Conservation (phyloP, 257 asterid genomes). For the Solanum appendiculatum region DNA sequence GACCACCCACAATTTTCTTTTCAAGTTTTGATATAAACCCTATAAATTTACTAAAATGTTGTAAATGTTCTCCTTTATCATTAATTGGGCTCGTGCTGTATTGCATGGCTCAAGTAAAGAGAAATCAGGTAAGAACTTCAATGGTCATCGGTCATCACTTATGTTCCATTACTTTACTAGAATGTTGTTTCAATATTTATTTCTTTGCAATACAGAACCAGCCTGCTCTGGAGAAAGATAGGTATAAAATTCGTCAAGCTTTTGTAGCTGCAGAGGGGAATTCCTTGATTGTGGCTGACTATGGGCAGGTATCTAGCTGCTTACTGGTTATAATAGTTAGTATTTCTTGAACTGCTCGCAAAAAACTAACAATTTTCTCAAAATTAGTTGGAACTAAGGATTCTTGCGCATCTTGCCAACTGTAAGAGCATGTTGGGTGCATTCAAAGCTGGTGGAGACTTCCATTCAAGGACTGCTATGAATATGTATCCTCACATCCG, state of each 20-base stretch:
- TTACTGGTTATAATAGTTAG: neutral
- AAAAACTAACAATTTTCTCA: neutral
- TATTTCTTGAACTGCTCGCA: neutral
- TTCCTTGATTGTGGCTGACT: conserved; percentile 89
- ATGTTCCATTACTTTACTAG: neutral
- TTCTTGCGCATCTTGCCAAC: conserved; percentile 93
- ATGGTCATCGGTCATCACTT: neutral
- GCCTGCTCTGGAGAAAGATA: conserved; percentile 97
- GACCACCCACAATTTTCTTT: neutral
- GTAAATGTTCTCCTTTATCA: neutral
- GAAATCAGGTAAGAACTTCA: neutral
- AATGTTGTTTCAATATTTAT: neutral
- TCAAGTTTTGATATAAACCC: neutral
- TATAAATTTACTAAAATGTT: neutral
- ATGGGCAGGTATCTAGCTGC: conserved; percentile 39
- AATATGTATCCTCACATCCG: conserved; percentile 95
- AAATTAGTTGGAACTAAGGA: conserved; percentile 85
- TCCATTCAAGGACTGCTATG: conserved; percentile 98
- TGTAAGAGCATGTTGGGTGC: conserved; percentile 95
- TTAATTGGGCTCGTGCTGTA: neutral
- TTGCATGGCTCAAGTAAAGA: neutral
- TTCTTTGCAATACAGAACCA: conserved; percentile 54
- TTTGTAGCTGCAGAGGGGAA: conserved; percentile 89
- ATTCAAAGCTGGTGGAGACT: conserved; percentile 96
- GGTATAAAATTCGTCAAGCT: conserved; percentile 94